These are phyloP conservation scores for Insectozyma bohioensis DNA, from an alignment of 1,139 yeast genomes.

Conservation along the genomic window DNA sequence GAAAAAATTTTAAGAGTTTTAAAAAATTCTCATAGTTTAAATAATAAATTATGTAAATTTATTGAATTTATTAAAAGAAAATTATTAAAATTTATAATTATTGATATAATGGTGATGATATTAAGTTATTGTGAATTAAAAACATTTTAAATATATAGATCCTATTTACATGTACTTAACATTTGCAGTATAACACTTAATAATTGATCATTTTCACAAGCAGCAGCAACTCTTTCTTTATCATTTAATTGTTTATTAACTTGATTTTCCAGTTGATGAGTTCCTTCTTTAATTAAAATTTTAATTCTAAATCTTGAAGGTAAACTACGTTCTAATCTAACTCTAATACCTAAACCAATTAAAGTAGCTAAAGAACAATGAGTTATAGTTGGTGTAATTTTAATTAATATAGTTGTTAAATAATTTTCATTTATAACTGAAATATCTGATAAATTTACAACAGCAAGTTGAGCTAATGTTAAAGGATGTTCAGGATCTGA, in stretches of 20 bases:
- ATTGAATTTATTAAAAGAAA: constrained; percentile 39
- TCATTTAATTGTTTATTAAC: constrained; percentile 96
- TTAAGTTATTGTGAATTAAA: constrained; percentile 33
- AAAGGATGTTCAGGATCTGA: constrained; percentile 98
- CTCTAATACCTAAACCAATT: constrained; percentile 93
- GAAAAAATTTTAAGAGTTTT: constrained; percentile 16
- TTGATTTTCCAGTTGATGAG: constrained; percentile 94
- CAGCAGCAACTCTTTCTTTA: constrained; percentile 97
- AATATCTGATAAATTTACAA: constrained; percentile 84
- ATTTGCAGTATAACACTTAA: constrained; percentile 85
- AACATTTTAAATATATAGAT: constrained; percentile 6
- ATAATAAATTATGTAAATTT: constrained; percentile 25
- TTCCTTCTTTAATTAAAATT: constrained; percentile 81
- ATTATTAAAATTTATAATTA: constrained; percentile 38
- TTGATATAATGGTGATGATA: constrained; percentile 41
- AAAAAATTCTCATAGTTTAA: constrained; percentile 9
- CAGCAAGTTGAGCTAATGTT: constrained; percentile 91
- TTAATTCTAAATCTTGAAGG: constrained; percentile 83
- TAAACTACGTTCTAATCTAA: constrained; percentile 82
- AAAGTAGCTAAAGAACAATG: constrained; percentile 96
- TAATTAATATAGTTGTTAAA: constrained; percentile 75
- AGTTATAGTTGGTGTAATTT: constrained; percentile 95
- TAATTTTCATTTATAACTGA: constrained; percentile 47
- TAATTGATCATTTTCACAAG: constrained; percentile 94
- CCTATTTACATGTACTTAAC: constrained; percentile 74